A percentile compares a stretch with the other conserved stretches of the same genome.
Evolutionary conservation across 176 grass and related monocot species (phyloP).

Genomic region (Canna indica): DNA sequence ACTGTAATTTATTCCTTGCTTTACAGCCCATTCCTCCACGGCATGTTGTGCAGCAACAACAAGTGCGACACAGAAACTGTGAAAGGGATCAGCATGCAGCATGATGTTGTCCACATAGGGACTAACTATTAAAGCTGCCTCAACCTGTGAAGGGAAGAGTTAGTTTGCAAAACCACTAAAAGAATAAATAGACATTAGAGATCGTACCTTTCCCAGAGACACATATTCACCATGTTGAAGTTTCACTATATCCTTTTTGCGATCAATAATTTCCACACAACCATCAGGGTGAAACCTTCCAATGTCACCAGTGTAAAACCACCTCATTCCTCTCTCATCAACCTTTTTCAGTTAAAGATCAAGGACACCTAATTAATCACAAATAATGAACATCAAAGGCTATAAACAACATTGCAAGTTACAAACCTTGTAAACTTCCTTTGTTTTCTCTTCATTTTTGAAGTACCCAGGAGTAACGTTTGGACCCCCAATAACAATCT

Average conservation of each 20-base stretch:
- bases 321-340: conserved; percentile 78
- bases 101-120: conserved; percentile 83
- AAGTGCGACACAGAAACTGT: conserved; percentile 63
- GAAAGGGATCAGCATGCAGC: conserved; percentile 69
- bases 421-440: conserved; percentile 83
- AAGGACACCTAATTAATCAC: neutral
- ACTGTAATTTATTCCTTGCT: conserved; percentile 34
- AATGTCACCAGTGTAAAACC: conserved; percentile 89
- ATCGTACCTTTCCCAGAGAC: conserved; percentile 71
- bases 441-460: conserved; percentile 83
- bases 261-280: conserved; percentile 85
- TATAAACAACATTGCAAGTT: neutral
- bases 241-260: conserved; percentile 96
- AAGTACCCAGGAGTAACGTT: conserved; percentile 86
- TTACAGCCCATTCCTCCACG: conserved; percentile 56
- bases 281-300: conserved; percentile 74
- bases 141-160: conserved; percentile 40
- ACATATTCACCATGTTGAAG: conserved; percentile 98
- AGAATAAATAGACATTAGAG: neutral
- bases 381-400: neutral
- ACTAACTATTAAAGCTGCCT: conserved; percentile 55
- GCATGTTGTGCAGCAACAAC: conserved; percentile 39
- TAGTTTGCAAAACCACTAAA: neutral
- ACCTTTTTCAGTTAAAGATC: conserved; percentile 27
- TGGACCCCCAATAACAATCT: conserved; percentile 87